Conservation (phyloP, 257 asterid species). For the Nicotiana paniculata region DNA sequence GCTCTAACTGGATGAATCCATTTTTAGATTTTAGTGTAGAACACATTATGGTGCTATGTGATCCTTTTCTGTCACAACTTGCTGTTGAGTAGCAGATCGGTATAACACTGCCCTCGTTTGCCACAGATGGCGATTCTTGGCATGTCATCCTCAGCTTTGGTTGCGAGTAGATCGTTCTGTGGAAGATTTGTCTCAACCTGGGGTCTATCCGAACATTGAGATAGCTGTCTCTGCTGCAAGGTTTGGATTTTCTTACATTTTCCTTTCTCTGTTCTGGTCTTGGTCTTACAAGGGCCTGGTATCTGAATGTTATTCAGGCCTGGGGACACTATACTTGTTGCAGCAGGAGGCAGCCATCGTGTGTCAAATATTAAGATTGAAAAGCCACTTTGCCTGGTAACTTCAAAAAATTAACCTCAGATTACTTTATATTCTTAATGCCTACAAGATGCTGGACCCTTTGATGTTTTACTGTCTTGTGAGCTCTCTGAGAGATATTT, state of each 20-base stretch:
- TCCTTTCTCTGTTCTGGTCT: background rate
- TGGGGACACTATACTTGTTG: slow-evolving; percentile 89
- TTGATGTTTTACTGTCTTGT: background rate
- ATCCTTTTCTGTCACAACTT: slow-evolving; percentile 37
- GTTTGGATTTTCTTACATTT: slow-evolving; percentile 23
- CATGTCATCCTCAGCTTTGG: slow-evolving; percentile 96
- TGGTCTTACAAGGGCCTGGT: background rate
- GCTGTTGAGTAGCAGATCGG: slow-evolving; percentile 96
- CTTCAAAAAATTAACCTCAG: slow-evolving; percentile 2
- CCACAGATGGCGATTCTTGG: slow-evolving; percentile 99
- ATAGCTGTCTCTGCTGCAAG: slow-evolving; percentile 83
- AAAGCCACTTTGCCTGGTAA: slow-evolving; percentile 93
- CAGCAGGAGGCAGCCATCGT: slow-evolving; percentile 86
- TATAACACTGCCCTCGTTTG: slow-evolving; percentile 99
- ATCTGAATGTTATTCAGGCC: slow-evolving; percentile 55
- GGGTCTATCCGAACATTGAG: slow-evolving; percentile 83
- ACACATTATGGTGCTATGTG: background rate
- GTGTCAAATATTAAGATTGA: slow-evolving; percentile 80
- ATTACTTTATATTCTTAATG: background rate
- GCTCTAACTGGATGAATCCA: background rate
- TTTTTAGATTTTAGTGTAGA: background rate
- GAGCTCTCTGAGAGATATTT: background rate
- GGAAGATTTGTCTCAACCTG: slow-evolving; percentile 54
- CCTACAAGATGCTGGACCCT: background rate
- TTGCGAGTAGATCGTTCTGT: slow-evolving; percentile 84